Percentiles rank a stretch among this genome's conserved stretches.
phyloP scores from a whole-genome alignment of 345 rosid species.

The Heritiera littoralis region DNA sequence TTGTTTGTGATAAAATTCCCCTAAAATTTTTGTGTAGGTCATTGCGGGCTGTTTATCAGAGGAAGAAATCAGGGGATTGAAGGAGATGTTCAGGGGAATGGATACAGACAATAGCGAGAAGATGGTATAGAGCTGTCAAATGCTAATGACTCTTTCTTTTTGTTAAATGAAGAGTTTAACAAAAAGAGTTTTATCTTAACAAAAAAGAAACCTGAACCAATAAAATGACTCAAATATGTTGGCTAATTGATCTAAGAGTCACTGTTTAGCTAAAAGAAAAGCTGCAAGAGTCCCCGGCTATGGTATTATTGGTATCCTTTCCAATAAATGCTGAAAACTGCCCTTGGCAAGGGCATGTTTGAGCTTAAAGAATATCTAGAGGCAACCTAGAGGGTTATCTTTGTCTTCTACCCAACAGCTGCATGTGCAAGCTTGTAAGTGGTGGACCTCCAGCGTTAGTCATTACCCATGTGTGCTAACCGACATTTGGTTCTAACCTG shows the following conservation, averaged over 20 bases:
- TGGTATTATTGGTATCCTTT: neutral
- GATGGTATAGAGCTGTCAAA: too few species aligned
- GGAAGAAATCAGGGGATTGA: too few species aligned
- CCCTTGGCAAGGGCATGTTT: constrained; percentile 26
- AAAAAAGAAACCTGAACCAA: constrained; percentile 2
- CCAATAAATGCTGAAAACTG: constrained; percentile 20
- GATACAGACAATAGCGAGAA: too few species aligned
- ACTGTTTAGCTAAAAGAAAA: constrained; percentile 26
- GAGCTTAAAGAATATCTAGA: constrained; percentile 35
- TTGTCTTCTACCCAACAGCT: constrained; percentile 27
- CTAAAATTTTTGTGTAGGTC: too few species aligned
- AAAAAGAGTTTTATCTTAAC: neutral
- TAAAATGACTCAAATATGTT: constrained; percentile 13
- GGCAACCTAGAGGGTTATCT: constrained; percentile 24
- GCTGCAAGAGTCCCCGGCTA: constrained; percentile 26
- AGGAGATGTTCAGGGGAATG: too few species aligned
- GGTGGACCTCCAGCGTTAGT: constrained; percentile 37
- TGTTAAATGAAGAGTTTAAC: too few species aligned
- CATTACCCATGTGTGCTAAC: constrained; percentile 31
- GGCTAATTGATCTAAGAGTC: neutral
- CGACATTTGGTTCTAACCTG: constrained; percentile 25
- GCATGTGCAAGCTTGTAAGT: constrained; percentile 45
- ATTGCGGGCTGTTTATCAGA: too few species aligned
- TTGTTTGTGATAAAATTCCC: too few species aligned
- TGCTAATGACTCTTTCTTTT: too few species aligned